Evolutionary conservation across 768 basidiomycete genomes (phyloP), one percentile per base, ranked within the genome.

Genomic region (Strobilomyces dryophilus): DNA sequence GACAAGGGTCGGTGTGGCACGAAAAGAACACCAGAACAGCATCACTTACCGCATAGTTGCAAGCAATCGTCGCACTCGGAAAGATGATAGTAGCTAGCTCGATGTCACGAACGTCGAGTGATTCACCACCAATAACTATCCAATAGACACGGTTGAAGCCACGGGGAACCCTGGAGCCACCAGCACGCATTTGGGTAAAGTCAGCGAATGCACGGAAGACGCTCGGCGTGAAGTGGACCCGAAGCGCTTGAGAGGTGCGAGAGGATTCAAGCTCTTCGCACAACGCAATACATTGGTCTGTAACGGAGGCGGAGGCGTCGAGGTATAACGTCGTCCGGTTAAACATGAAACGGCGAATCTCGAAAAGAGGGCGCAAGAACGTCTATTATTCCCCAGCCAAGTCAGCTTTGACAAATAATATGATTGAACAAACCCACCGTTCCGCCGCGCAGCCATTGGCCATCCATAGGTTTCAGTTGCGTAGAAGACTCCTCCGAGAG

Each of bases 331-430:
- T 59, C 29, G 57, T 48, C 12, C 43, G 45, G 34, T 59, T 59
- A 56, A 58, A 59, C 57, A 58, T 58, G 47, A 58, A 59, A 31
- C 57, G 57, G 20, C 57, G 57, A 32, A 58, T 59, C 18, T 58
- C 57, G 34, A 58, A 58, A 40, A 59, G 57, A 24, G 57, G 57
- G 27, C 57, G 51, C 37, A 58, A 48, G 7, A 58, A 58, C 8
- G 57, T 59, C 57, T 58, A 20, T 35, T 47, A 32, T 14, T 27
- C 21, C 29, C 29, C 29, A 4, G 15, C 6, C 15, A 14, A 43
- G n/a, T 57, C 32, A 59, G 57, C 1, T 10, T 35, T 24, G 18
- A 35, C n/a, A 18, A 15, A 11, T 20, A 24, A 32, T 14, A 29
- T 8, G 10, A 21, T 45, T 32, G 43, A 27, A 11, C 17, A 14